phyloP scores from a whole-genome alignment of 2,329 filamentous ascomycete species.

The Pestalotiopsis sp. region DNA sequence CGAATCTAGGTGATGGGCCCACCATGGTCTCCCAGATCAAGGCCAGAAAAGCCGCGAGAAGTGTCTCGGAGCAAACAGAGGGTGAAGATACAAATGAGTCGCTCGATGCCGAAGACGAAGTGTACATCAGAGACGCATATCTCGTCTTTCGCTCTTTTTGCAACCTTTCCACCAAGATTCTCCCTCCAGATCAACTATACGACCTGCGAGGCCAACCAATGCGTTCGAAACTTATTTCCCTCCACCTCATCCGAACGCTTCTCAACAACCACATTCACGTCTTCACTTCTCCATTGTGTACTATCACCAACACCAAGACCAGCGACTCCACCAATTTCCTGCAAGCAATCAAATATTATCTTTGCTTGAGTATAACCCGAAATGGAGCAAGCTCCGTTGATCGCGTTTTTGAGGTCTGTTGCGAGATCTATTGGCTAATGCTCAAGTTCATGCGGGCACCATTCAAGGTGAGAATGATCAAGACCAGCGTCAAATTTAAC shows the following conservation, averaged over 20 bases:
- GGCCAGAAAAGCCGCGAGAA: conserved; percentile 43
- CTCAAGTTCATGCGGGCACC: conserved; percentile 89
- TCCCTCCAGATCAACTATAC: conserved; percentile 87
- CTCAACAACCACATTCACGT: conserved; percentile 91
- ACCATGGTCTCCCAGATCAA: conserved; percentile 68
- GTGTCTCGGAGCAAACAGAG: conserved; percentile 55
- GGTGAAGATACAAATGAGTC: conserved; percentile 63
- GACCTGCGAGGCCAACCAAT: conserved; percentile 94
- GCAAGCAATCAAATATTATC: conserved; percentile 94
- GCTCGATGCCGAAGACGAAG: conserved; percentile 80
- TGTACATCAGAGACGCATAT: conserved; percentile 96
- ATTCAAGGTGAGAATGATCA: conserved; percentile 71
- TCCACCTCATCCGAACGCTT: conserved; percentile 93
- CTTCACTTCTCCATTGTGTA: conserved; percentile 89
- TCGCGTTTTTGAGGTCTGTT: conserved; percentile 90
- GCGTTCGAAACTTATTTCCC: conserved; percentile 92
- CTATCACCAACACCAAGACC: conserved; percentile 87
- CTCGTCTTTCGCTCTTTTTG: conserved; percentile 97
- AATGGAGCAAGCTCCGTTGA: conserved; percentile 95
- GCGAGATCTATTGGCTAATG: conserved; percentile 98
- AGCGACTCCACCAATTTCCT: conserved; percentile 88
- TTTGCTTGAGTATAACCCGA: conserved; percentile 90
- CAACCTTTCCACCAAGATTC: conserved; percentile 90
- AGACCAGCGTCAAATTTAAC: neutral
- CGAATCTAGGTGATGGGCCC: conserved; percentile 65